Conservation (phyloP, 768 basidiomycete species). For the Naganishia onofrii region DNA sequence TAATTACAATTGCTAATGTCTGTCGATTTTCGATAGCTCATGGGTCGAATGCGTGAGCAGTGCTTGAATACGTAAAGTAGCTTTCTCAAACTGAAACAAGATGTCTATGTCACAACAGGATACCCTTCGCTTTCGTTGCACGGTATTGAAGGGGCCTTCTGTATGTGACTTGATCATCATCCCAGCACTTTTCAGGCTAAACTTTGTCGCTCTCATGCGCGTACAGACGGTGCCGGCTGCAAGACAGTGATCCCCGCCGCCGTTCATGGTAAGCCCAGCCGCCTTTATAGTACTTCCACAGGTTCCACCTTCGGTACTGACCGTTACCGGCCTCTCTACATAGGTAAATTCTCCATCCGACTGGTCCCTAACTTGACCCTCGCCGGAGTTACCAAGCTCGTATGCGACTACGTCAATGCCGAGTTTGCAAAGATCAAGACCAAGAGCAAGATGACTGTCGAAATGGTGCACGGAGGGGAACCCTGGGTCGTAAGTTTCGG, state of each 20-base stretch:
- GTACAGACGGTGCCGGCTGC: constrained; percentile 44
- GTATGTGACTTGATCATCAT: constrained; percentile 33
- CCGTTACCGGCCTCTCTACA: constrained; percentile 40
- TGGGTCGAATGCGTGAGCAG: constrained; percentile 79
- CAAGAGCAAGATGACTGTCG: constrained; percentile 75
- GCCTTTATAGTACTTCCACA: not conserved
- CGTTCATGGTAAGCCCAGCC: constrained; percentile 52
- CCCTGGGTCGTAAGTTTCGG: constrained; percentile 66
- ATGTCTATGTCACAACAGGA: not conserved
- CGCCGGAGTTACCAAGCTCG: constrained; percentile 67
- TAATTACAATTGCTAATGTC: constrained; percentile 30
- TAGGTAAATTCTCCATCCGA: constrained; percentile 93
- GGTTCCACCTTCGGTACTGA: not conserved
- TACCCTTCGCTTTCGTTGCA: constrained; percentile 83
- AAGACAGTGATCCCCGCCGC: constrained; percentile 89
- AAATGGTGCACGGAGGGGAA: constrained; percentile 74
- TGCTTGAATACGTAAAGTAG: constrained; percentile 24
- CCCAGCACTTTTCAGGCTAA: not conserved
- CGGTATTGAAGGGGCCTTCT: constrained; percentile 94
- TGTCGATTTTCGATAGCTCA: constrained; percentile 57
- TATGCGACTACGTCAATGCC: constrained; percentile 64
- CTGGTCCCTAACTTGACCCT: constrained; percentile 85
- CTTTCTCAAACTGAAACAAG: not conserved
- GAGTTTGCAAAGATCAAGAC: constrained; percentile 82
- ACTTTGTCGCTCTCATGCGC: constrained; percentile 17